Conservation (phyloP, 208 protist species). For the Borovskyia barvae region DNA sequence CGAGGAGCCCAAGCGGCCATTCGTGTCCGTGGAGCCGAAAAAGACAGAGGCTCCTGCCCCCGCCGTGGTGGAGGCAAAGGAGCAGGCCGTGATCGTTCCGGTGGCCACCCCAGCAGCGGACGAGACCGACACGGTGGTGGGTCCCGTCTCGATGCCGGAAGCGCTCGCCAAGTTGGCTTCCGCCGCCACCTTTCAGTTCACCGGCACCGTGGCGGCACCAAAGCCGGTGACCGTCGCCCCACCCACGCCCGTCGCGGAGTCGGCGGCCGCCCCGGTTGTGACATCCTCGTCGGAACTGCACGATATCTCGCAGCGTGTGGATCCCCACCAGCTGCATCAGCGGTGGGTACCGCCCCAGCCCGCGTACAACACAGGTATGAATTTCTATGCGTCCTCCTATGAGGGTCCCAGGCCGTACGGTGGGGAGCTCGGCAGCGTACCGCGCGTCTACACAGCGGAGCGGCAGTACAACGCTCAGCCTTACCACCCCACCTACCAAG, state of each 20-base stretch:
- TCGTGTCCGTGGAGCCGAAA: constrained; percentile 7
- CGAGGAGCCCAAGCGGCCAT: constrained; percentile 1
- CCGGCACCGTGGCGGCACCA: constrained; percentile 6
- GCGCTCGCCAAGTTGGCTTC: constrained; percentile 29
- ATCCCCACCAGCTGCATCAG: constrained; percentile 12
- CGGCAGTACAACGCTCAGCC: constrained; percentile 26
- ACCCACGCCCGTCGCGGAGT: constrained; percentile 3
- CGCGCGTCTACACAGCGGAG: constrained; percentile 29
- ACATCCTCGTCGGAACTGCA: constrained; percentile 24
- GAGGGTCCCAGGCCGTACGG: constrained; percentile 13
- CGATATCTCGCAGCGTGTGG: constrained; percentile 1
- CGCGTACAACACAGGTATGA: constrained; percentile 14
- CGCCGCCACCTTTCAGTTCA: constrained; percentile 20
- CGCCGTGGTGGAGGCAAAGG: background rate
- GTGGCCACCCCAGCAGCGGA: constrained; percentile 6
- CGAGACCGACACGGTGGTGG: constrained; percentile 15
- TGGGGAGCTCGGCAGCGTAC: constrained; percentile 30
- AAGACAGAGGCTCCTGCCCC: background rate
- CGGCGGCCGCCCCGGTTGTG: constrained; percentile 2
- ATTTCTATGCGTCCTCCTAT: constrained; percentile 9
- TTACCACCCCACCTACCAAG: constrained; percentile 26
- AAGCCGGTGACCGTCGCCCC: background rate
- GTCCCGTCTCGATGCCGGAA: constrained; percentile 44
- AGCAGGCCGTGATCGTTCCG: background rate
- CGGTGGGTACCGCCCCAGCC: constrained; percentile 10